Base-by-base conservation (phyloP, 1,139 yeast genomes). In the Lodderomyces jiufengensis region DNA sequence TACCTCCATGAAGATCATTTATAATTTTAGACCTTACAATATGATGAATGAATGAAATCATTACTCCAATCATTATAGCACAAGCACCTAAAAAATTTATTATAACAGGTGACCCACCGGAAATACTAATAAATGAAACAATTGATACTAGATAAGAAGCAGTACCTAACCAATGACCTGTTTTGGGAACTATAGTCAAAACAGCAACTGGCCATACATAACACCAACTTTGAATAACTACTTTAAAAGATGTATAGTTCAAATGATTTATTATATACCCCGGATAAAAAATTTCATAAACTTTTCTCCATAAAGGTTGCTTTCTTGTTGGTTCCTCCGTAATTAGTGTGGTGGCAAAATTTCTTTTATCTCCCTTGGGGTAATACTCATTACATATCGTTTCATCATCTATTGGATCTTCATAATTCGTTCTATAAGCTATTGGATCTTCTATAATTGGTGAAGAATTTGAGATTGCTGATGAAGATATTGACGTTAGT, bases 91-190 rank as follows among this genome's bases (percentile, higher is more conserved):
- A 42, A 7, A 56, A 30, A 28, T 54, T 50, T 12, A 45, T 30
- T 1, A 52, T 47, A 8, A 63, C 40, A 37, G 57, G 55, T 3
- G 46, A 38, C 1, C 66, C 67, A 1, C 70, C 70, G 5, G 62
- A 37, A 11, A 50, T 49, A 3, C 41, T 45, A 29, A 63, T 51
- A 32, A 63, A 61, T 2, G 57, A 60, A 24, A 61, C 45, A 22
- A 63, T 52, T 31, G 54, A 61, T 23, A 55, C 35, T 36, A 64
- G 47, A 39, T 54, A 64, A 1, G 60, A 49, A 2, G 62, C 64
- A 12, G 38, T 37, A 3, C 69, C 69, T 1, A 63, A 27, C 67
- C 67, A 64, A 9, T 37, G 35, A 32, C 54, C 47, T 1, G 57
- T 45, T 8, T 37, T 34, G 1, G 63, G 66, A 1, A 61, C 50